Base-by-base conservation (phyloP, 2,329 filamentous ascomycete genomes). In the Colletotrichum sp. region DNA sequence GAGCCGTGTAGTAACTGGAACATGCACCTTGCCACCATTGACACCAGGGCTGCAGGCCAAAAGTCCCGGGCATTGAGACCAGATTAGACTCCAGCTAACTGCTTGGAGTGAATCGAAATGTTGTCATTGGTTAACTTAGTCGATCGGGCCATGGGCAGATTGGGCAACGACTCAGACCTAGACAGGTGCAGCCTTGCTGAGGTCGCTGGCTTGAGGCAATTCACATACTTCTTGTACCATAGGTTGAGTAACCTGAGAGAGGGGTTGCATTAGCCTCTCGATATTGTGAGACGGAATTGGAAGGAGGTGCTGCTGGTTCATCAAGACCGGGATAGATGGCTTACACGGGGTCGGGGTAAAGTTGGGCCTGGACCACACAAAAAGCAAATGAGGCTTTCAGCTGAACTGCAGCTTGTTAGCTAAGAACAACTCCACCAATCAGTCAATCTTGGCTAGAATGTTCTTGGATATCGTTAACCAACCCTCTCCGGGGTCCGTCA, bases 331-430 rank as follows among this genome's bases (percentile, higher is more conserved):
- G 2, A 21, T 38, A 66, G 24, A 72, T 61, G 52, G 52, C 72
- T 67, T 61, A 72, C 52, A 66, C 10, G 60, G 68, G 66, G 61
- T 72, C 67, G 72, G 68, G 68, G 68, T 32, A 55, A 72, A 55
- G 28, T 32, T 61, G 30, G 64, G 34, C 26, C 68, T 61, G 24
- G 30, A 21, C 61, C 68, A 43, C 55, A 36, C 28, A 36, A 67
- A 28, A 67, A 60, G 68, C 52, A 67, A 75, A 32, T 28, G 52
- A 52, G 34, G 34, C 36, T 21, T 72, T 67, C 72, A 71, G 72
- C 61, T 74, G 72, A 74, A 61, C 57, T 72, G 72, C 67, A 72
- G 43, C 28, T 48, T 21, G 24, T 13, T 3, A 6, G 9, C 13
- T 6, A 21, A 16, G 10, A 21, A 8, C 24, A 61, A 18, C 28